A percentile compares a stretch with the other conserved stretches of the same genome.
Conservation (phyloP, 2,329 filamentous ascomycete species). For the Diplocarpon rosae region DNA sequence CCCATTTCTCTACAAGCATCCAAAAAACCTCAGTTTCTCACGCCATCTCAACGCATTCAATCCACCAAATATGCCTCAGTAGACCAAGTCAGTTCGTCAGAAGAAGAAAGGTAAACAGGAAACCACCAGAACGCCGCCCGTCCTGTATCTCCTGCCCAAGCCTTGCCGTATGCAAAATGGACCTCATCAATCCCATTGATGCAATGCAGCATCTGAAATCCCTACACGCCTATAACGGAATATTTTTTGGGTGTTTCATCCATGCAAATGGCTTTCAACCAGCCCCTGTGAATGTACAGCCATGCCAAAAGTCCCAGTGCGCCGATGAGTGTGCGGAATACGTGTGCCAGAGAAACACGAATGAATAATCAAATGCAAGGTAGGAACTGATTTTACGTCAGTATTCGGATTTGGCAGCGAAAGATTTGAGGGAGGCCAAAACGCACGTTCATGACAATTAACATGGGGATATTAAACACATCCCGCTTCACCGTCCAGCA, state of each 20-base stretch:
- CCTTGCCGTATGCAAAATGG: no score
- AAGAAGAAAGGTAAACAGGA: no score
- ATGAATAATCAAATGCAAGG: conserved; percentile 32
- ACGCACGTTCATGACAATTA: conserved; percentile 97
- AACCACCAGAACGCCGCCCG: no score
- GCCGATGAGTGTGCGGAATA: no score
- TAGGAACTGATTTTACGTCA: conserved; percentile 29
- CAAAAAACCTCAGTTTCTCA: no score
- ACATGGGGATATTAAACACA: conserved; percentile 96
- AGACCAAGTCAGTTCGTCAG: no score
- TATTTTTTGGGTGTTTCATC: not conserved
- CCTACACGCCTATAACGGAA: no score
- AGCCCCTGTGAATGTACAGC: not conserved
- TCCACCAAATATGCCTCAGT: no score
- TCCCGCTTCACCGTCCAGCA: conserved; percentile 96
- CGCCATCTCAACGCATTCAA: no score
- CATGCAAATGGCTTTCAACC: not conserved
- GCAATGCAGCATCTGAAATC: no score
- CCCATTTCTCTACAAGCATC: not conserved
- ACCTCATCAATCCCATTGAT: no score
- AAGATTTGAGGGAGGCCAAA: not conserved
- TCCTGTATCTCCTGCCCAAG: no score
- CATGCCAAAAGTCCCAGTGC: conserved; percentile 7
- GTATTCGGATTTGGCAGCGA: not conserved
- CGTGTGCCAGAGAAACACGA: not conserved